Base-by-base conservation (phyloP, 257 asterid species). In the Fraxinus pennsylvanica region DNA sequence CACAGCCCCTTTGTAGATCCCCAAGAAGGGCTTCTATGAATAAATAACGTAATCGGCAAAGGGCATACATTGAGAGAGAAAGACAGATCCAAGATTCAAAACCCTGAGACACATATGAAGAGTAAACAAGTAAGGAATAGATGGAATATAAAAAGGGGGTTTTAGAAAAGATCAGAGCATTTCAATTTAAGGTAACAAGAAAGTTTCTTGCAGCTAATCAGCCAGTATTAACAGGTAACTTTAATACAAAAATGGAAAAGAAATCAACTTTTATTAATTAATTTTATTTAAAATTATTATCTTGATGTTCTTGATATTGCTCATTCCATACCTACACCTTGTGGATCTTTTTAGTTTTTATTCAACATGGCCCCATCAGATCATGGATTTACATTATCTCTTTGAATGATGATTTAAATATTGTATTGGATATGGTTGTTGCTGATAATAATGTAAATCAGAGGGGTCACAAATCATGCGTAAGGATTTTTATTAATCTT, bases 171-270 rank as follows among this genome's bases (percentile, higher is more conserved):
- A 52, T 6, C 43, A 35, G 68, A 45, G 74, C 61, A 38, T 66
- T 68, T 1, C 67, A 39, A 19, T 69, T 50, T 35, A 22, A 36
- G 50, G 69, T 15, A 57, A 63, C 41, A 57, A 74, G 74, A 65
- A 50, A 66, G 78, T 68, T 36, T 57, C 61, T 82, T 72, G 82
- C 89, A 82, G 82, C 84, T 70, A 79, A 61, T 76, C 45, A 38
- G 79, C 74, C 74, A 57, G 52, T 65, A 41, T 47, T 71, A 71
- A 21, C 27, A 66, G 73, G 57, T 22, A 63, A 81, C 70, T 72
- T 75, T 68, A 71, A 81, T 59, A 25, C 75, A 78, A 76, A 70
- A 81, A 68, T 27, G 71, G 84, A 76, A 63, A 82, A 79, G 76
- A 75, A 65, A 85, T 79, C 77, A 81, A 74, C 63, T 73, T 70